Percentiles rank a stretch among this genome's conserved stretches.
phyloP scores from a whole-genome alignment of 148 eudicot species.

The Oxyria digyna region DNA sequence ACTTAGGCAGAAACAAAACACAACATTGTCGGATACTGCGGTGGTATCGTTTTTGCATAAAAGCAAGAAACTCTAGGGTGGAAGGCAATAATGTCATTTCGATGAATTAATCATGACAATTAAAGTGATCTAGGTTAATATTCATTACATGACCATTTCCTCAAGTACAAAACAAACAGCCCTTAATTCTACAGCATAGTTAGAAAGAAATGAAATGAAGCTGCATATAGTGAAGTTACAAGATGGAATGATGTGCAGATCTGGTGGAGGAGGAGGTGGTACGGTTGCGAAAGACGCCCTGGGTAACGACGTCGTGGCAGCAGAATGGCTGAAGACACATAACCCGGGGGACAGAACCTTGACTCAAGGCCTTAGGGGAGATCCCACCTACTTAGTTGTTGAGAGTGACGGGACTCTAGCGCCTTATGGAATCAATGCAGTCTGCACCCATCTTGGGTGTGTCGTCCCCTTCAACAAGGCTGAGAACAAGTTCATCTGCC shows the following conservation, averaged over 20 bases:
- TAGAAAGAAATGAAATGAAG: too few species aligned
- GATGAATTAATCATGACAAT: too few species aligned
- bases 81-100: too few species aligned
- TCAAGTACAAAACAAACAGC: too few species aligned
- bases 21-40: too few species aligned
- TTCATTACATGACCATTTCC: too few species aligned
- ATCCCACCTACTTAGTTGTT: conserved; percentile 86
- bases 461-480: conserved; percentile 88
- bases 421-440: conserved; percentile 78
- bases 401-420: conserved; percentile 83
- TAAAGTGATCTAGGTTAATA: too few species aligned
- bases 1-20: too few species aligned
- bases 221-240: too few species aligned
- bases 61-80: too few species aligned
- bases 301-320: conserved; percentile 62
- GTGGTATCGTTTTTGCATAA: too few species aligned
- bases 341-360: conserved; percentile 73
- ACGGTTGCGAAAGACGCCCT: conserved; percentile 66
- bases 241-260: conserved; percentile 26
- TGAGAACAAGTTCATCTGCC: conserved; percentile 94
- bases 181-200: too few species aligned
- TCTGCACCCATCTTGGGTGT: conserved; percentile 95
- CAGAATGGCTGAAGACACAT: conserved; percentile 65
- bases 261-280: conserved; percentile 47
- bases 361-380: conserved; percentile 87